These are phyloP conservation scores for Eucalyptus cloeziana DNA, from an alignment of 345 rosid species.

Conservation along the genomic window DNA sequence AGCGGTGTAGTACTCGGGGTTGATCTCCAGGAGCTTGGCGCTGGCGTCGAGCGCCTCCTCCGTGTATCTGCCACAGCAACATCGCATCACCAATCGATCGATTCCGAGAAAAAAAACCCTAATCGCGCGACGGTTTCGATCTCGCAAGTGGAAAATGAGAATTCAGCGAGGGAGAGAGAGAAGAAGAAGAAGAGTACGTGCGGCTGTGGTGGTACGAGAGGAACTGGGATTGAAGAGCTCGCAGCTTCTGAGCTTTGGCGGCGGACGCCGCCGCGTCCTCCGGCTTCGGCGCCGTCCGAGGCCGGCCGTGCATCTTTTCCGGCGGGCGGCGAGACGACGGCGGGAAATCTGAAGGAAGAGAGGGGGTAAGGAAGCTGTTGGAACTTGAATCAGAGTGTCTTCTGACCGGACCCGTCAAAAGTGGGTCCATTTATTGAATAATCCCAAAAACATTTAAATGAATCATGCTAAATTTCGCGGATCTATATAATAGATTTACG, in stretches of 20 bases:
- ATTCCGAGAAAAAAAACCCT: neutral
- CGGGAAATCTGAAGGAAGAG: neutral
- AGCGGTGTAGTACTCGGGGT: constrained; percentile 78
- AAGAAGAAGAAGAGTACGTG: constrained; percentile 22
- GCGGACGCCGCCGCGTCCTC: constrained; percentile 58
- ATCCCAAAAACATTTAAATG: neutral
- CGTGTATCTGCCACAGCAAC: constrained; percentile 35
- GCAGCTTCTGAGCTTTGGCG: constrained; percentile 65
- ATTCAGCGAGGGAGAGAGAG: neutral
- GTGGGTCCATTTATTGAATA: no score
- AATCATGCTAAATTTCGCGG: neutral
- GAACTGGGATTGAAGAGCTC: constrained; percentile 56
- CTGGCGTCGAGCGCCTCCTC: constrained; percentile 72
- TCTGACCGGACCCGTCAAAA: neutral
- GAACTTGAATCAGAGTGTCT: neutral
- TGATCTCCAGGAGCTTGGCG: constrained; percentile 70
- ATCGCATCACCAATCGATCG: neutral
- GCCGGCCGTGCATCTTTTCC: constrained; percentile 77
- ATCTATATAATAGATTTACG: neutral
- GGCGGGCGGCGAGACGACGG: neutral
- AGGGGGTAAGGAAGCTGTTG: neutral
- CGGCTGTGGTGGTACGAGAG: constrained; percentile 49
- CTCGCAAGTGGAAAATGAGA: neutral
- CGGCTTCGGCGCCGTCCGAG: constrained; percentile 49
- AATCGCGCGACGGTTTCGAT: neutral